These are phyloP conservation scores for Aspergillus quadricinctus DNA, from an alignment of 2,329 filamentous ascomycete species.

Conservation along the genomic window DNA sequence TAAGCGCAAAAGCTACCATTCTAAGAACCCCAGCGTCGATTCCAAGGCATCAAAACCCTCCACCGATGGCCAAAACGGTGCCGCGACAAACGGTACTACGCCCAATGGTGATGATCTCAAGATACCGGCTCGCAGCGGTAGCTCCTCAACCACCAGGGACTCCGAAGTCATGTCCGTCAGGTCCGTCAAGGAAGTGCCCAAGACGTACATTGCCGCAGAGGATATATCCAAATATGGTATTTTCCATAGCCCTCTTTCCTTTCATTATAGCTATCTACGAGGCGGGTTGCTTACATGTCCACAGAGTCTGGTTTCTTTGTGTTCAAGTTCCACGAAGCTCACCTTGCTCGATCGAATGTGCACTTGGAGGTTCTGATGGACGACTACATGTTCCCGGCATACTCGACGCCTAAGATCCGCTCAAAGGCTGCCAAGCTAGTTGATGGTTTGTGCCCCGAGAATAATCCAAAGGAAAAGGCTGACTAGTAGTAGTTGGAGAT, in stretches of 20 bases:
- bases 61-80: slow-evolving; percentile 16
- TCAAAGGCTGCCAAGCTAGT: slow-evolving; percentile 69
- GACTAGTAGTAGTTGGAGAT: slow-evolving; percentile 62
- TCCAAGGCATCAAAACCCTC: slow-evolving; percentile 21
- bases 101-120: slow-evolving; percentile 29
- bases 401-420: slow-evolving; percentile 72
- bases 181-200: slow-evolving; percentile 58
- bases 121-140: background rate
- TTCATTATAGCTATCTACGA: background rate
- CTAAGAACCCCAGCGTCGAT: slow-evolving; percentile 27
- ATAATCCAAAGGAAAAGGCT: slow-evolving; percentile 1
- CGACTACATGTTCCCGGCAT: slow-evolving; percentile 89
- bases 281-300: background rate
- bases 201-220: slow-evolving; percentile 72
- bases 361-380: slow-evolving; percentile 89
- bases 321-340: slow-evolving; percentile 88
- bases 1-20: slow-evolving; percentile 21
- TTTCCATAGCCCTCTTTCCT: slow-evolving; percentile 14
- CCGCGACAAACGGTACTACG: slow-evolving; percentile 28
- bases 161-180: slow-evolving; percentile 45
- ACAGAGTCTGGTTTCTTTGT: slow-evolving; percentile 85
- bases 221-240: slow-evolving; percentile 74
- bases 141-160: slow-evolving; percentile 34
- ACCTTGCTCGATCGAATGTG: slow-evolving; percentile 70
- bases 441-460: slow-evolving; percentile 57